Percentiles rank a stretch among this genome's conserved stretches.
These are phyloP conservation scores for Saccharomycopsis lassenensis DNA, from an alignment of 805 yeast genomes.

Conservation along the genomic window DNA sequence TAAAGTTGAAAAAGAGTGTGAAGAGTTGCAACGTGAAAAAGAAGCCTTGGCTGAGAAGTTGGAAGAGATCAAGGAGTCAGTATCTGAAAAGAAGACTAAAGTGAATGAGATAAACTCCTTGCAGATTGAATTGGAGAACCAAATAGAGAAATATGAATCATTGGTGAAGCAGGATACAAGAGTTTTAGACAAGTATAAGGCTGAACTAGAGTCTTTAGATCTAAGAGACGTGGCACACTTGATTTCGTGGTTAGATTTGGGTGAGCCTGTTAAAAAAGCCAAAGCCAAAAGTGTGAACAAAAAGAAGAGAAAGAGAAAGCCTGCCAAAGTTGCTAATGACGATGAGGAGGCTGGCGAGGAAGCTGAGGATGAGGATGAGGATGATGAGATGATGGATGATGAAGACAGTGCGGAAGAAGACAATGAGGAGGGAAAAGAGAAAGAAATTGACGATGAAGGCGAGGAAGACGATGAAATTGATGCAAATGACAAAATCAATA, in stretches of 20 bases:
- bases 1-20: conserved; percentile 27
- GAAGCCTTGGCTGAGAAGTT: conserved; percentile 32
- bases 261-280: conserved; percentile 9
- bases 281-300: background rate
- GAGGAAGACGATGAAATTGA: conserved; percentile 10
- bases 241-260: conserved; percentile 35
- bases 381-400: conserved; percentile 5
- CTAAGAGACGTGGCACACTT: conserved; percentile 44
- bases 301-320: conserved; percentile 13
- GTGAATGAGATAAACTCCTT: conserved; percentile 49
- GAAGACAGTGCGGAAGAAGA: conserved; percentile 18
- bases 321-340: conserved; percentile 4
- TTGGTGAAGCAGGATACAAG: conserved; percentile 29
- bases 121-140: conserved; percentile 57
- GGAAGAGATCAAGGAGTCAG: conserved; percentile 32
- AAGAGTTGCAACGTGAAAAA: conserved; percentile 22
- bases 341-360: conserved; percentile 8
- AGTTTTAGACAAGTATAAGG: conserved; percentile 29
- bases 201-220: conserved; percentile 33
- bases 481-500: conserved; percentile 9
- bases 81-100: conserved; percentile 30
- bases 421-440: conserved; percentile 23
- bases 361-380: conserved; percentile 7
- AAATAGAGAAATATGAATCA: conserved; percentile 44
- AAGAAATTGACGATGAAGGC: conserved; percentile 24